phyloP scores from a whole-genome alignment of 345 rosid species.

The Cardiospermum halicacabum region DNA sequence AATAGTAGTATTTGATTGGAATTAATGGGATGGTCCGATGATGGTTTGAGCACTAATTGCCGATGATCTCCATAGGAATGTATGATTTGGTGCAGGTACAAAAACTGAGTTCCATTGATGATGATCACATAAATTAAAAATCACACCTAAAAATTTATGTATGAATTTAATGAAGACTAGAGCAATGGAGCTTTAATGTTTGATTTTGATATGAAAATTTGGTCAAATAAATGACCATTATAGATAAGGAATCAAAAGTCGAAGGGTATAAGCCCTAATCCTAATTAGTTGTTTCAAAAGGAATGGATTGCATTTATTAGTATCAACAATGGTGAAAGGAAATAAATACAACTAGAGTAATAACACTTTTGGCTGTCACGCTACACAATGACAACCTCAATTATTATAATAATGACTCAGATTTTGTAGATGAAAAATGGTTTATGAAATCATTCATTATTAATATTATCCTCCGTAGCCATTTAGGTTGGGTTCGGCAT shows the following conservation, averaged over 20 bases:
- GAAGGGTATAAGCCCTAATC: constrained; percentile 14
- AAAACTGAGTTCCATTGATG: neutral
- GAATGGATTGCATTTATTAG: constrained; percentile 32
- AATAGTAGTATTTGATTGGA: too few species aligned
- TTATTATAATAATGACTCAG: constrained; percentile 1
- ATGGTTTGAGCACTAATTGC: neutral
- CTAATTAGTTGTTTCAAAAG: constrained; percentile 15
- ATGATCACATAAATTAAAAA: neutral
- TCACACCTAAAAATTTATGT: neutral
- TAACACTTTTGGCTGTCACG: constrained; percentile 14
- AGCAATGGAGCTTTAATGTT: constrained; percentile 1
- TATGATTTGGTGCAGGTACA: neutral
- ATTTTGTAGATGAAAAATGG: constrained; percentile 14
- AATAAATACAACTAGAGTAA: constrained; percentile 6
- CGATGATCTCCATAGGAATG: neutral
- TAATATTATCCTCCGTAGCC: neutral
- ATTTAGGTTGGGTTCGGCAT: neutral
- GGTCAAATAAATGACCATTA: constrained; percentile 14
- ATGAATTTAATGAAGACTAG: constrained; percentile 14
- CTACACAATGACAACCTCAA: constrained; percentile 14
- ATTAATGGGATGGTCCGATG: neutral
- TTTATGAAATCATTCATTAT: neutral
- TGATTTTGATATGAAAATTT: constrained; percentile 16
- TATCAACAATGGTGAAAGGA: constrained; percentile 10
- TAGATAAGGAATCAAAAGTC: constrained; percentile 10